These are phyloP conservation scores for Emmonsia crescens DNA, from an alignment of 2,329 filamentous ascomycete genomes.

Conservation along the genomic window DNA sequence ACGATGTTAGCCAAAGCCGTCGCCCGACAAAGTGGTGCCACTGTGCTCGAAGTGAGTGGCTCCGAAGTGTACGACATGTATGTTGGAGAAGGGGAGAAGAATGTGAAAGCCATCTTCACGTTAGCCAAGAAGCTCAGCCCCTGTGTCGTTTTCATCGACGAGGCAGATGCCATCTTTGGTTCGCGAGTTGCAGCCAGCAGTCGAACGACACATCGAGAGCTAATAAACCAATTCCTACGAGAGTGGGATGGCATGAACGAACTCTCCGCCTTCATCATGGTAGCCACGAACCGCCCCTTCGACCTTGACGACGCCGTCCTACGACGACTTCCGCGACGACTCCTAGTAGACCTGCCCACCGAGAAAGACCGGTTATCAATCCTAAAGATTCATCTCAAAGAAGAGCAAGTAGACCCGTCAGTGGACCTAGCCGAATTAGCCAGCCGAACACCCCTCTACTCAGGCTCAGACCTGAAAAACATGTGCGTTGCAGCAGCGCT, in stretches of 20 bases:
- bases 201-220: conserved; percentile 66
- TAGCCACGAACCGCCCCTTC: conserved; percentile 90
- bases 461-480: conserved; percentile 44
- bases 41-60: conserved; percentile 71
- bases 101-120: conserved; percentile 81
- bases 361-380: conserved; percentile 37
- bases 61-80: conserved; percentile 94
- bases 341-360: conserved; percentile 40
- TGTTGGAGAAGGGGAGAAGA: conserved; percentile 93
- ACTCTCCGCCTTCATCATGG: conserved; percentile 88
- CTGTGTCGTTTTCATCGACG: conserved; percentile 92
- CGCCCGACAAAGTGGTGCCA: conserved; percentile 55
- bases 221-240: conserved; percentile 91
- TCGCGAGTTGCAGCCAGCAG: conserved; percentile 54
- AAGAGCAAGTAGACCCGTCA: conserved; percentile 33
- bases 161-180: conserved; percentile 86
- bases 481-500: conserved; percentile 41
- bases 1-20: conserved; percentile 54
- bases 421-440: conserved; percentile 36
- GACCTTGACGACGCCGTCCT: conserved; percentile 62
- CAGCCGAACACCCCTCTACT: conserved; percentile 38
- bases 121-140: conserved; percentile 84
- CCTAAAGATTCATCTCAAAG: conserved; percentile 40
- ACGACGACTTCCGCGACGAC: conserved; percentile 39
- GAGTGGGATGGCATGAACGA: conserved; percentile 92